phyloP scores from a whole-genome alignment of 768 basidiomycete species.

The Podaxis sp. region DNA sequence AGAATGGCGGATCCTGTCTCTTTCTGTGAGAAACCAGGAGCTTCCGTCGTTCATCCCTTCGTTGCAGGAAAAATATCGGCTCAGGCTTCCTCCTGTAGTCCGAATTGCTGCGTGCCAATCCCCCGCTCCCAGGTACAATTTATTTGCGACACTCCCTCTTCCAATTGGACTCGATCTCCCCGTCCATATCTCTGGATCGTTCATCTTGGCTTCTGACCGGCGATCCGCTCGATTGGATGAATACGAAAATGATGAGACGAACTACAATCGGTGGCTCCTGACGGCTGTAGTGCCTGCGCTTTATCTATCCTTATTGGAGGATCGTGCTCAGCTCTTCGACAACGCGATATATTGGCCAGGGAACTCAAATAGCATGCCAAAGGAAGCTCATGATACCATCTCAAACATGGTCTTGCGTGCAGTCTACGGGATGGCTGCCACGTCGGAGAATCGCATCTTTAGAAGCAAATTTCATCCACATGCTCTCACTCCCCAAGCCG shows the following conservation, averaged over 20 bases:
- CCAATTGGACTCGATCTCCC: conserved; percentile 39
- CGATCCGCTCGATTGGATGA: conserved; percentile 42
- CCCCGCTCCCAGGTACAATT: conserved; percentile 14
- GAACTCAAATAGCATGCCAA: not conserved
- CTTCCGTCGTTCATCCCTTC: not conserved
- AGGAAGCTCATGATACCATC: conserved; percentile 18
- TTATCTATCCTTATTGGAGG: conserved; percentile 40
- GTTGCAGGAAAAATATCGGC: not conserved
- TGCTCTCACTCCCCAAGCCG: not conserved
- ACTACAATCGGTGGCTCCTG: conserved; percentile 45
- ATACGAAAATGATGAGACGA: conserved; percentile 30
- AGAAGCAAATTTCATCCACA: conserved; percentile 17
- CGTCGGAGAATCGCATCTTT: not conserved
- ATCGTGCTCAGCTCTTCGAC: conserved; percentile 18
- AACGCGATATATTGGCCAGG: conserved; percentile 38
- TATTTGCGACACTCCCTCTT: conserved; percentile 47
- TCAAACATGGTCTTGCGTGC: conserved; percentile 6
- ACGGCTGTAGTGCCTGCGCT: conserved; percentile 34
- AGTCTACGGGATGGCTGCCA: conserved; percentile 7
- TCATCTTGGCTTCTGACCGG: conserved; percentile 46
- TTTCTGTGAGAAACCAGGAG: not conserved
- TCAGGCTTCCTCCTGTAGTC: not conserved
- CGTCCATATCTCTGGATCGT: conserved; percentile 46
- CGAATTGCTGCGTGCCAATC: not conserved
- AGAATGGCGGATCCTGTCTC: conserved; percentile 4